Evolutionary conservation across 306 rosid species (phyloP).

Genomic region (Casuarina equisetifolia): DNA sequence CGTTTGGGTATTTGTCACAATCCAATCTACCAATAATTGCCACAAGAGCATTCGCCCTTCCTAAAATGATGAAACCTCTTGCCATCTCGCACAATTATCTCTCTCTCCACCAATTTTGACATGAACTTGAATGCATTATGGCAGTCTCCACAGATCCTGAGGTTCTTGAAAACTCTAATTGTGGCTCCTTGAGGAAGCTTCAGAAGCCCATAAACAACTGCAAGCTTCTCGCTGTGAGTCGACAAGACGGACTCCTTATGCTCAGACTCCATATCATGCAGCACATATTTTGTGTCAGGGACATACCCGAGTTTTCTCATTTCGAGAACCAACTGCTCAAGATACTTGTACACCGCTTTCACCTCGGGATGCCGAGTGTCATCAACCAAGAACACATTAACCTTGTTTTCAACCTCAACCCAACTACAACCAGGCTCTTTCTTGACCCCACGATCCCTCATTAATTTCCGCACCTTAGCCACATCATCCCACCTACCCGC

Average conservation of each 20-base stretch:
- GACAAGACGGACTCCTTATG: constrained; percentile 48
- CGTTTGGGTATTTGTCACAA: neutral
- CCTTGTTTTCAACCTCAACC: constrained; percentile 51
- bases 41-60: constrained; percentile 52
- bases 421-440: constrained; percentile 65
- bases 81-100: constrained; percentile 54
- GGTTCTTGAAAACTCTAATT: constrained; percentile 53
- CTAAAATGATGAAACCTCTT: constrained; percentile 51
- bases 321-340: constrained; percentile 43
- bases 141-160: constrained; percentile 50
- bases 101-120: constrained; percentile 43
- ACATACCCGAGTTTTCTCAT: constrained; percentile 50
- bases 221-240: constrained; percentile 54
- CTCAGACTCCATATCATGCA: constrained; percentile 53
- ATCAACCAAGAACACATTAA: constrained; percentile 51
- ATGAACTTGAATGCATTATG: constrained; percentile 56
- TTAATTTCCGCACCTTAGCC: constrained; percentile 44
- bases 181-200: constrained; percentile 49
- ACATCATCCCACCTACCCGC: constrained; percentile 54
- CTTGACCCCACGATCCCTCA: constrained; percentile 52
- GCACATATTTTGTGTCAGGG: constrained; percentile 49
- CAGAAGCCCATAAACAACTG: constrained; percentile 54
- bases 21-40: constrained; percentile 45
- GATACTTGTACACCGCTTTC: constrained; percentile 45
- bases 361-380: constrained; percentile 55